Conservation (phyloP, 495 filamentous ascomycete species). For the Penicillium waksmanii region DNA sequence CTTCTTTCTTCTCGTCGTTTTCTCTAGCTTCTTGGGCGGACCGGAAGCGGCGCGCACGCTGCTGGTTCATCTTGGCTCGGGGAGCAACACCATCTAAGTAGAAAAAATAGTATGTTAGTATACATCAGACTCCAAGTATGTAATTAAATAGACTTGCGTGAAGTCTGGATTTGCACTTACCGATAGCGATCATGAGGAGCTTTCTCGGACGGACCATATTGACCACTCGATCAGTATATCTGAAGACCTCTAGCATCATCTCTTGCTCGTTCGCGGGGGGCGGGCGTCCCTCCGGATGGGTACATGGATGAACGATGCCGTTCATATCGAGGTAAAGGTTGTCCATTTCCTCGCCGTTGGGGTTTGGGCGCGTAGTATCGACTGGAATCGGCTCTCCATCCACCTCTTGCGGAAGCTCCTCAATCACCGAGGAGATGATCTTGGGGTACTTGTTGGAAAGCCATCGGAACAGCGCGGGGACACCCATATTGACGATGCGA, state of each 20-base stretch:
- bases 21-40: conserved; percentile 93
- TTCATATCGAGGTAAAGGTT: conserved; percentile 99
- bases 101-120: conserved; percentile 10
- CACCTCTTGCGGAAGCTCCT: conserved; percentile 77
- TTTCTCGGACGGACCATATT: conserved; percentile 98
- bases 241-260: conserved; percentile 99
- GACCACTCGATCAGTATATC: conserved; percentile 95
- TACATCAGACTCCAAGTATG: not conserved
- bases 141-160: not conserved
- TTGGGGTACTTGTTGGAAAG: conserved; percentile 95
- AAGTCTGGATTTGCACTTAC: conserved; percentile 56
- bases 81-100: conserved; percentile 85
- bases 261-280: conserved; percentile 92
- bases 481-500: conserved; percentile 73
- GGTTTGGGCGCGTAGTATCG: conserved; percentile 82
- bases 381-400: conserved; percentile 83
- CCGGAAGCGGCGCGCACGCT: conserved; percentile 87
- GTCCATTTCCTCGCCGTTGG: conserved; percentile 97
- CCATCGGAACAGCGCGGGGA: conserved; percentile 92
- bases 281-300: conserved; percentile 92
- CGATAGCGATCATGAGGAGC: conserved; percentile 95
- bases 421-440: conserved; percentile 87
- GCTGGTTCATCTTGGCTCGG: conserved; percentile 96
- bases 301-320: conserved; percentile 98
- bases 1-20: conserved; percentile 88